phyloP scores from a whole-genome alignment of 495 filamentous ascomycete species.

The Aspergillus cavernicola region DNA sequence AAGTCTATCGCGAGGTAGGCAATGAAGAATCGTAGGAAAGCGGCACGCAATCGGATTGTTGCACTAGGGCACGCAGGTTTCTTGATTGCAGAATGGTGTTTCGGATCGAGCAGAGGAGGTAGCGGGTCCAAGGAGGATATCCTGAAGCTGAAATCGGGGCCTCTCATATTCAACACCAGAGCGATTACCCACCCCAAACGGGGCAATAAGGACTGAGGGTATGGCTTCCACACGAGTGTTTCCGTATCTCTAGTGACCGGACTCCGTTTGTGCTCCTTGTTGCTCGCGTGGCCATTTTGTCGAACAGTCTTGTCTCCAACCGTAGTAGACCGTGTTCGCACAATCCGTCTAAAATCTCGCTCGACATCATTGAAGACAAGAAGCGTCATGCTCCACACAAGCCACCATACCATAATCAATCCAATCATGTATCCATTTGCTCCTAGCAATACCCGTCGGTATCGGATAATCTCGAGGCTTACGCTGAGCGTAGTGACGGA shows the following conservation, averaged over 20 bases:
- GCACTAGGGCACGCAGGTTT: slow-evolving; percentile 21
- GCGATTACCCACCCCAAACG: slow-evolving; percentile 72
- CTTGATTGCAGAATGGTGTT: slow-evolving; percentile 13
- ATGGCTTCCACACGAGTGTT: slow-evolving; percentile 63
- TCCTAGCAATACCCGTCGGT: slow-evolving; percentile 51
- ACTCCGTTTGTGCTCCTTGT: background rate
- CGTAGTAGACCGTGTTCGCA: slow-evolving; percentile 19
- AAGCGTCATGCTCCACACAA: slow-evolving; percentile 60
- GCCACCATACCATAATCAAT: slow-evolving; percentile 59
- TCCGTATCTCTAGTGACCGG: background rate
- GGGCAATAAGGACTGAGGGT: slow-evolving; percentile 56
- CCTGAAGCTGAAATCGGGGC: slow-evolving; percentile 76
- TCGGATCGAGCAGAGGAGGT: slow-evolving; percentile 41
- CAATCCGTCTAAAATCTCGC: slow-evolving; percentile 62
- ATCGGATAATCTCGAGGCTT: slow-evolving; percentile 34
- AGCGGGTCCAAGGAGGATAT: slow-evolving; percentile 56
- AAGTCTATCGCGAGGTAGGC: slow-evolving; percentile 64
- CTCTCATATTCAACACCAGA: slow-evolving; percentile 64
- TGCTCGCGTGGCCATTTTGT: background rate
- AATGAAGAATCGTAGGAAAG: slow-evolving; percentile 44
- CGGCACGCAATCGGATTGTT: slow-evolving; percentile 42
- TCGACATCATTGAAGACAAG: slow-evolving; percentile 64
- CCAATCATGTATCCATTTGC: slow-evolving; percentile 67
- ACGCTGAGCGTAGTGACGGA: slow-evolving; percentile 49
- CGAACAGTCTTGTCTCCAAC: background rate